Base-by-base conservation (phyloP, 2,329 filamentous ascomycete species). In the Zymoseptoria crescenta region DNA sequence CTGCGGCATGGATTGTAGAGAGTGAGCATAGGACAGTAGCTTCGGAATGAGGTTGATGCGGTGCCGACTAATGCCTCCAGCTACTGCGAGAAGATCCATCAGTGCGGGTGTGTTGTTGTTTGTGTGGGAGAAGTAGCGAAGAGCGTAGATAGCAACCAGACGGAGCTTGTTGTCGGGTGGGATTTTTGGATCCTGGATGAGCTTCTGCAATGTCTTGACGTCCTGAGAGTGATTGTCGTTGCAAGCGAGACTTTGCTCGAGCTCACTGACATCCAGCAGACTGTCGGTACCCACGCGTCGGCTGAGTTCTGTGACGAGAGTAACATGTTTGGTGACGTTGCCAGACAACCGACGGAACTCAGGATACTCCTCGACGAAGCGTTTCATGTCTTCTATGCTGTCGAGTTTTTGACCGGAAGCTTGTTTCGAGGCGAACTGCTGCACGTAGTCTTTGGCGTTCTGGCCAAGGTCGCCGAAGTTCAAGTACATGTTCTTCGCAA, bases 401-500 rank as follows among this genome's bases (percentile, higher is more conserved):
- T 99, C 94, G 61, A 99, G 92, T 71, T 96, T 94, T 72, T 91
- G 89, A 68, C 87, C 96, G 68, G 88, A 96, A 71, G 97, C 93
- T n/a, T 93, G 96, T 73, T 96, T 96, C 10, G 89, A 91, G 68
- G 97, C 94, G 70, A 97, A 99, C 72, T 97, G 94, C 71, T 96
- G 92, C 57, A 99, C 94, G 68, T 99, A 99, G 82, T 96, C 92
- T 74, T 97, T 97, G 72, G 96, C 96, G 67, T 95, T 96, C 49
- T 93, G 89, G 9, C 94, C 92, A 5, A 99, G 81, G 66, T 97
- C 92, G 57, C 93, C 92, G 74, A 97, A 99, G 72, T 97, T 97
- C 69, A 96, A 83, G 67, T 92, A 97, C 92, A 97, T 97, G 74
- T 97, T 97, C 78, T 96, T 96, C 75, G 87, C 96, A 79, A 99